Base-by-base conservation (phyloP, 2,329 filamentous ascomycete species). In the Cordyceps tenuipes region DNA sequence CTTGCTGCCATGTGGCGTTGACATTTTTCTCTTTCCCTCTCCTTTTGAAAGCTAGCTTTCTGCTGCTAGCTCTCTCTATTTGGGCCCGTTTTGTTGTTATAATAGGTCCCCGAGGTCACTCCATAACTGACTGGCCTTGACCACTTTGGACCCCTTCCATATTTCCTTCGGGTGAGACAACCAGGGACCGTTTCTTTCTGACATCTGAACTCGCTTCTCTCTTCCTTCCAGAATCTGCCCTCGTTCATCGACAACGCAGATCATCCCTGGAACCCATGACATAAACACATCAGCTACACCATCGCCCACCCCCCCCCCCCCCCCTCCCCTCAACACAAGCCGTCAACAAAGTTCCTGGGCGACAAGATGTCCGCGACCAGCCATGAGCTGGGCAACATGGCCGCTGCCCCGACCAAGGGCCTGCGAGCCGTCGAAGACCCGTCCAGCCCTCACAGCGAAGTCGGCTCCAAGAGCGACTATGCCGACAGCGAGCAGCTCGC, bases 381-480 rank as follows among this genome's bases (percentile, higher is more conserved):
- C 13, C 51, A 60, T 17, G 58, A 60, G 13, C 46, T 60, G 4
- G 58, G 58, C 51, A 60, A 60, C 23, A 49, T 60, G 58, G 50
- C 58, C 34, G 26, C 44, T 21, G 58, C 58, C 44, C 49, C 44
- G 6, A 51, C 51, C 51, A 60, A 54, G 23, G 44, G 50, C 36
- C 39, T 52, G 41, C 58, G 51, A 6, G 21, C 23, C 19, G 31
- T 48, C 4, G 44, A 44, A 19, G 41, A 9, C 31, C 31, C 51
- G 2, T 23, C 31, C 9, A 56, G 44, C 8, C 58, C 58, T 55
- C 58, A 56, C 17, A 54, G 43, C 15, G 58, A 60, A 23, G 12
- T n/a, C 3, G 10, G 31, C 8, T 54, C 50, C 29, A 56, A 55
- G 31, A 48, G 51, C 34, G 31, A 56, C 4, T 55, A 50, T n/a